These are phyloP conservation scores for Fusarium nygamai DNA, from an alignment of 2,329 filamentous ascomycete species.

Conservation along the genomic window DNA sequence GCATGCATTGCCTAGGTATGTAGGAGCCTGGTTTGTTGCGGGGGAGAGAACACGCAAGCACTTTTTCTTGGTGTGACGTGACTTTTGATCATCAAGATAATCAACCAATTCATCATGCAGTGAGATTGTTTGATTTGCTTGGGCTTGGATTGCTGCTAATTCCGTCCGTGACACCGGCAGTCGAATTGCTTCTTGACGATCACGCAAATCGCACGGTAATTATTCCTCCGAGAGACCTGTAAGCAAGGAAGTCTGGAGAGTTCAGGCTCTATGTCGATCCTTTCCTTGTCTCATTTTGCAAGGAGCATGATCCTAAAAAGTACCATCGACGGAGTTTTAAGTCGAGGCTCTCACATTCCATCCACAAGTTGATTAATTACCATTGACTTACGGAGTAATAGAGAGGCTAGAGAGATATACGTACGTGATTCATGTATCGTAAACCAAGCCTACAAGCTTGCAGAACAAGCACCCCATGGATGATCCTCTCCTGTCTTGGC, in stretches of 20 bases:
- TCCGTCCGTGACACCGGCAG: slow-evolving; percentile 15
- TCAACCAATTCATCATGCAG: slow-evolving; percentile 1
- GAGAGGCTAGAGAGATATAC: not conserved
- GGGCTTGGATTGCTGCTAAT: not conserved
- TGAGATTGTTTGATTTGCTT: not conserved
- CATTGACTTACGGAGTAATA: not conserved
- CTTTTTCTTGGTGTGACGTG: not conserved
- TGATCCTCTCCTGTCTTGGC: slow-evolving; percentile 34
- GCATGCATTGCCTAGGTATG: not conserved
- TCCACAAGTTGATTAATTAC: not conserved
- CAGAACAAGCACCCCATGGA: slow-evolving; percentile 11
- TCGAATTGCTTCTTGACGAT: slow-evolving; percentile 16
- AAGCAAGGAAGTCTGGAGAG: not conserved
- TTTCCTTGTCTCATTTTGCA: not conserved
- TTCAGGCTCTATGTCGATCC: slow-evolving; percentile 17
- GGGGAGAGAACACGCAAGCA: slow-evolving; percentile 8
- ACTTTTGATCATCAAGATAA: slow-evolving; percentile 35
- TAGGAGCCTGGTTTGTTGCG: not conserved
- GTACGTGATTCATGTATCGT: slow-evolving; percentile 2
- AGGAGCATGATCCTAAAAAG: not conserved
- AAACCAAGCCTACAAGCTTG: slow-evolving; percentile 4
- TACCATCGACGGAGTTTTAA: not conserved
- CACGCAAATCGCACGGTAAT: slow-evolving; percentile 19
- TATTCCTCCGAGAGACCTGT: slow-evolving; percentile 17
- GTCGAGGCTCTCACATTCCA: not conserved